A percentile compares a stretch with the other conserved stretches of the same genome.
Conservation (phyloP, 179 eudicot genomes). For the Pouteria campechiana region DNA sequence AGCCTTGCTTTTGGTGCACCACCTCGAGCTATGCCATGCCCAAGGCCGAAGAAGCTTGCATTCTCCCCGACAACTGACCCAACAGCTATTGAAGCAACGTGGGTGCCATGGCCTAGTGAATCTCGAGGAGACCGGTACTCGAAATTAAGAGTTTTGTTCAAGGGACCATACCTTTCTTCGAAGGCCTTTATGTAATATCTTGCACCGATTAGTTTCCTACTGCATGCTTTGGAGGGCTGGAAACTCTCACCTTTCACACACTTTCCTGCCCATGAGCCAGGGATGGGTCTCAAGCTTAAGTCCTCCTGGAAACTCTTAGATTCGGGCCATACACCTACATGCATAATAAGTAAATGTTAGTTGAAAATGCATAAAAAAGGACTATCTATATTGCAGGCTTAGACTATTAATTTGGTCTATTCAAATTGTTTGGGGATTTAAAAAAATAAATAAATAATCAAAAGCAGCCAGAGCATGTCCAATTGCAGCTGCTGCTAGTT, state of each 20-base stretch:
- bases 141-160: constrained; percentile 2
- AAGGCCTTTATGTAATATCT: constrained; percentile 24
- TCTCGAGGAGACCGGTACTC: constrained; percentile 34
- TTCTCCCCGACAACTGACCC: constrained; percentile 22
- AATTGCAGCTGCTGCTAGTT: too few species aligned
- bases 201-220: constrained; percentile 36
- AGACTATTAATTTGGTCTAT: too few species aligned
- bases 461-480: neutral
- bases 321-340: constrained; percentile 43
- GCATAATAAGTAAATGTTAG: neutral
- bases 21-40: constrained; percentile 29
- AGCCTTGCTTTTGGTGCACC: constrained; percentile 45
- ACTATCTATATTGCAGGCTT: too few species aligned
- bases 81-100: constrained; percentile 37
- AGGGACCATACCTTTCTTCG: constrained; percentile 11
- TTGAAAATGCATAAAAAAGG: too few species aligned
- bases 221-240: constrained; percentile 25
- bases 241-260: constrained; percentile 26
- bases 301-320: constrained; percentile 34
- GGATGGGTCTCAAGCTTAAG: constrained; percentile 13
- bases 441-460: neutral
- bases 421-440: too few species aligned
- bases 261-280: constrained; percentile 32
- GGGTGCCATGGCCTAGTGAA: constrained; percentile 35
- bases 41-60: constrained; percentile 23